These are phyloP conservation scores for Aspergillus chevalieri DNA, from an alignment of 2,329 filamentous ascomycete genomes.

Conservation along the genomic window DNA sequence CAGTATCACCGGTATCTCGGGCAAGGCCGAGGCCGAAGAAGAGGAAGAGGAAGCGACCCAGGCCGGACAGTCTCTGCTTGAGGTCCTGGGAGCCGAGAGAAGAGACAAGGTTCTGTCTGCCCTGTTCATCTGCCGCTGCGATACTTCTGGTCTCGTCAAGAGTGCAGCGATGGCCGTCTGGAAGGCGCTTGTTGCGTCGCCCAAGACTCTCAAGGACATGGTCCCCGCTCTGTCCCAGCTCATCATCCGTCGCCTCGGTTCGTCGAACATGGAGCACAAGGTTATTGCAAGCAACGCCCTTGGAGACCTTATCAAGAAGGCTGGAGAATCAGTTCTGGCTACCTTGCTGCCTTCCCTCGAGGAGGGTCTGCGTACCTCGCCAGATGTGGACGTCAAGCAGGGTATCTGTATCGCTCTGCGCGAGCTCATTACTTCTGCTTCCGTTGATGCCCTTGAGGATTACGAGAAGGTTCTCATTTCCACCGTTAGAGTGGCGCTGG, in stretches of 20 bases:
- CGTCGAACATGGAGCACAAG: constrained; percentile 97
- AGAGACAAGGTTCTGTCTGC: constrained; percentile 96
- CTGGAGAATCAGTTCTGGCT: constrained; percentile 85
- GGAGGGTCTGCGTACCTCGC: constrained; percentile 79
- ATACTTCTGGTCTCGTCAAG: constrained; percentile 87
- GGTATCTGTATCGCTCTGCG: constrained; percentile 95
- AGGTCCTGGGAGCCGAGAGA: constrained; percentile 91
- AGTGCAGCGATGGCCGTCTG: constrained; percentile 86
- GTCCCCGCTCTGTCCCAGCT: constrained; percentile 91
- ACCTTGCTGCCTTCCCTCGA: constrained; percentile 86
- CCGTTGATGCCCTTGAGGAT: constrained; percentile 81
- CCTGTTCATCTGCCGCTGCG: constrained; percentile 93
- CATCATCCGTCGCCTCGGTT: constrained; percentile 87
- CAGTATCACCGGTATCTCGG: constrained; percentile 91
- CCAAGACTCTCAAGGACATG: constrained; percentile 87
- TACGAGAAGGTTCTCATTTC: constrained; percentile 94
- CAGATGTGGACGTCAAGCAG: constrained; percentile 87
- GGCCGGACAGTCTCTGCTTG: constrained; percentile 85
- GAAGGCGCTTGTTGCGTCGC: constrained; percentile 92
- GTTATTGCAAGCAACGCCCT: constrained; percentile 96
- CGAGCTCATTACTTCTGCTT: constrained; percentile 85
- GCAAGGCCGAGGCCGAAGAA: constrained; percentile 68
- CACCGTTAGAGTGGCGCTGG: constrained; percentile 85
- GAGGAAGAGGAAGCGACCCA: constrained; percentile 68
- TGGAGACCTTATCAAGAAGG: constrained; percentile 93